These are phyloP conservation scores for Coemansia sp. DNA, from an alignment of 192 early-diverging fungal genomes.

Conservation along the genomic window DNA sequence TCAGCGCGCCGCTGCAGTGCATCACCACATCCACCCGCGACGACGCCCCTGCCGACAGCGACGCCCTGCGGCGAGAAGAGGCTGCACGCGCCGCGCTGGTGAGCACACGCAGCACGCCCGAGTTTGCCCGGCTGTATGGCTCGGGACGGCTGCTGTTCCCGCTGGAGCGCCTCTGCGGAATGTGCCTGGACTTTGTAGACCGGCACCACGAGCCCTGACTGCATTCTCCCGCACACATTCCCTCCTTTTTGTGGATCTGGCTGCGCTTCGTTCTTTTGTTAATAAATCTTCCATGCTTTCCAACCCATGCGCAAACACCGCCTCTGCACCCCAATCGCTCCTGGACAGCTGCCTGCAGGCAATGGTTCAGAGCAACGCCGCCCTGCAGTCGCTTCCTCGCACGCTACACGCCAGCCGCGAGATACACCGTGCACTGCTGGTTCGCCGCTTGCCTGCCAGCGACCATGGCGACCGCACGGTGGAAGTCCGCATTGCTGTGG, in stretches of 20 bases:
- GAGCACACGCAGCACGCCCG: constrained; percentile 23
- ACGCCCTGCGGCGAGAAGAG: constrained; percentile 24
- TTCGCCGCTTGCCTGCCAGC: constrained; percentile 2
- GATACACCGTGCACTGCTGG: constrained; percentile 3
- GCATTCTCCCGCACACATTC: not conserved
- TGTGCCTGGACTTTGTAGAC: constrained; percentile 46
- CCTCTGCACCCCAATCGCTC: not conserved
- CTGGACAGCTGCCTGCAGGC: constrained; percentile 6
- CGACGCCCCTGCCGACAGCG: not conserved
- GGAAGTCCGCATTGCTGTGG: constrained; percentile 1
- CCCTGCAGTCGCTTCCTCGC: not conserved
- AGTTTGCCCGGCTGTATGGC: constrained; percentile 39
- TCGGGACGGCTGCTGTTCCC: constrained; percentile 43
- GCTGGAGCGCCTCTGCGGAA: constrained; percentile 24
- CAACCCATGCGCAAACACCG: not conserved
- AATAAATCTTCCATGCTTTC: no score
- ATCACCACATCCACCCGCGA: constrained; percentile 14
- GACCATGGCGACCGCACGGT: not conserved
- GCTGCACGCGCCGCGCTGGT: constrained; percentile 34
- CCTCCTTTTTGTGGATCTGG: no score
- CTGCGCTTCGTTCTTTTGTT: not conserved
- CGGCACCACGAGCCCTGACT: constrained; percentile 8
- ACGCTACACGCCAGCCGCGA: not conserved
- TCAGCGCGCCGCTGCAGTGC: constrained; percentile 36
- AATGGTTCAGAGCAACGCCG: not conserved